These are phyloP conservation scores for Mitragyna speciosa DNA, from an alignment of 257 asterid species.

Conservation along the genomic window DNA sequence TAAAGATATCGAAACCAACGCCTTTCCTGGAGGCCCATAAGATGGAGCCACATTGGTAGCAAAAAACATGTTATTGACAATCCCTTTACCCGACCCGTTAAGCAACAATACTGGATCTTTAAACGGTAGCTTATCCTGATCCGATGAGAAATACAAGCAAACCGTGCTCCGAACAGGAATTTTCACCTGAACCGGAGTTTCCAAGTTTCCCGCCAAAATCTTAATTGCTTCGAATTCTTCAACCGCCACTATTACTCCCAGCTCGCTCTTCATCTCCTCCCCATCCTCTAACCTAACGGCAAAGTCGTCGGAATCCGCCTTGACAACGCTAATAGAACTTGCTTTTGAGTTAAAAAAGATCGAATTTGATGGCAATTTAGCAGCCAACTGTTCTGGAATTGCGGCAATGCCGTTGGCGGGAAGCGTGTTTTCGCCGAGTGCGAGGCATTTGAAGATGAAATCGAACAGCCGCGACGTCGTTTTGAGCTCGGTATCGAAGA, in stretches of 20 bases:
- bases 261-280: conserved; percentile 48
- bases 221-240: conserved; percentile 69
- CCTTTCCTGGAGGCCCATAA: conserved; percentile 77
- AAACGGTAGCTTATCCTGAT: conserved; percentile 51
- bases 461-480: conserved; percentile 84
- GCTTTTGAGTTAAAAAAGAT: conserved; percentile 56
- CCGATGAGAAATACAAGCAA: conserved; percentile 70
- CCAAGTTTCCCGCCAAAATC: conserved; percentile 45
- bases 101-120: conserved; percentile 69
- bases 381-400: conserved; percentile 76
- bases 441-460: conserved; percentile 81
- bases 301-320: conserved; percentile 15
- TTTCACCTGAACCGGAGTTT: conserved; percentile 29
- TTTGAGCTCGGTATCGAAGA: conserved; percentile 77
- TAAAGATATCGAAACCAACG: conserved; percentile 70
- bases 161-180: conserved; percentile 71
- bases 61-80: conserved; percentile 89
- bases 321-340: conserved; percentile 35
- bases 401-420: conserved; percentile 83
- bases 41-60: conserved; percentile 80
- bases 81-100: conserved; percentile 76
- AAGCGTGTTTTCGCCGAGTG: conserved; percentile 81
- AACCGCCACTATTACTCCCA: conserved; percentile 73
- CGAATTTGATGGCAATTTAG: conserved; percentile 47
- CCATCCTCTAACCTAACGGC: conserved; percentile 52